These are phyloP conservation scores for Phytophthora megakarya DNA, from an alignment of 352 stramenopile genomes.

Conservation along the genomic window DNA sequence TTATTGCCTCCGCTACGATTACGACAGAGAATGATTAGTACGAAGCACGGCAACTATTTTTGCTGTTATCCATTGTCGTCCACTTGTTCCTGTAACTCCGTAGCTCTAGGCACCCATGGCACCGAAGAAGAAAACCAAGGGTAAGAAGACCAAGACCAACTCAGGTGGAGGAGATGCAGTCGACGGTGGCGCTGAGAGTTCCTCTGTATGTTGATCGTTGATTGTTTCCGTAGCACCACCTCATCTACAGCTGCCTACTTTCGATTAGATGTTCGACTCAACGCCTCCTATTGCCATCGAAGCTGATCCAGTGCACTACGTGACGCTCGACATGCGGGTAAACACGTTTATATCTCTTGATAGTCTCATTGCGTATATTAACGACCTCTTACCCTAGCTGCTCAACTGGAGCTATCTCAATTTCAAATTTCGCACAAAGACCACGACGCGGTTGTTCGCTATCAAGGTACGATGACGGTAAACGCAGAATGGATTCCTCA, in stretches of 20 bases:
- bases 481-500: too few species aligned
- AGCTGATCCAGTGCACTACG: slow-evolving; percentile 46
- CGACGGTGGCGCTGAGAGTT: slow-evolving; percentile 15
- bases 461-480: slow-evolving; percentile 38
- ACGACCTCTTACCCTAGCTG: slow-evolving; percentile 30
- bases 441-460: slow-evolving; percentile 53
- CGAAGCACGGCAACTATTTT: slow-evolving; percentile 25
- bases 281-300: slow-evolving; percentile 44
- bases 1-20: too few species aligned
- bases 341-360: too few species aligned
- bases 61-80: slow-evolving; percentile 9
- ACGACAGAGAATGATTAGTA: slow-evolving; percentile 7
- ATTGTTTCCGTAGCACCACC: not conserved
- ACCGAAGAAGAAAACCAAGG: slow-evolving; percentile 52
- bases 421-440: slow-evolving; percentile 58
- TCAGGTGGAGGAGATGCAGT: slow-evolving; percentile 17
- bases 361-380: not conserved
- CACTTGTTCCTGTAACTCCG: not conserved
- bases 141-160: slow-evolving; percentile 32
- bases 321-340: slow-evolving; percentile 66
- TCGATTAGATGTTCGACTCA: slow-evolving; percentile 37
- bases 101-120: slow-evolving; percentile 26
- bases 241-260: not conserved
- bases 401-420: slow-evolving; percentile 74
- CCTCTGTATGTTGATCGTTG: slow-evolving; percentile 12